Conservation (phyloP, 2,329 filamentous ascomycete genomes). For the Polychaeton citri region DNA sequence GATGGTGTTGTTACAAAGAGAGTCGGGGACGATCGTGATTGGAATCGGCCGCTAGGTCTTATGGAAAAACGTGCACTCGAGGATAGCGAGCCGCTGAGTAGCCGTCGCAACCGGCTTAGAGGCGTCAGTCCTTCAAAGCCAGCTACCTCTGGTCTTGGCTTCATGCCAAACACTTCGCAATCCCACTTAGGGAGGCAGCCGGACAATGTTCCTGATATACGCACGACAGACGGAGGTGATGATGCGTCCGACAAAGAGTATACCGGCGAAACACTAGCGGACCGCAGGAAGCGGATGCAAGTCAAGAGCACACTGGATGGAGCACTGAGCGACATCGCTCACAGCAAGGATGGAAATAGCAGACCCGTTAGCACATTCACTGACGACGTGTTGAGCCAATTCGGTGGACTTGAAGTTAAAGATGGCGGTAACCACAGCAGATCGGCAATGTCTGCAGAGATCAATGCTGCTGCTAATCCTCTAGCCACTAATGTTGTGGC, state of each 20-base stretch:
- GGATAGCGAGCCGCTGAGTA: constrained; percentile 80
- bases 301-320: constrained; percentile 38
- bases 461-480: constrained; percentile 24
- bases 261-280: constrained; percentile 54
- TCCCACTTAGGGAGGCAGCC: constrained; percentile 15
- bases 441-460: too few species aligned
- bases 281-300: constrained; percentile 52
- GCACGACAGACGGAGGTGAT: constrained; percentile 23
- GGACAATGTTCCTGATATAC: constrained; percentile 10
- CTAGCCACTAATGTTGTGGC: constrained; percentile 3
- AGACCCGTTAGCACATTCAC: constrained; percentile 48
- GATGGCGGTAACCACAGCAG: too few species aligned
- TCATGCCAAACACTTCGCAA: constrained; percentile 16
- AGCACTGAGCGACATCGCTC: constrained; percentile 23
- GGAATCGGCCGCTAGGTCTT: constrained; percentile 54
- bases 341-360: constrained; percentile 7
- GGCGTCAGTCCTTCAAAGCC: constrained; percentile 33
- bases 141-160: constrained; percentile 8
- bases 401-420: constrained; percentile 39
- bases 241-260: constrained; percentile 31
- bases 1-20: constrained; percentile 39
- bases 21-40: constrained; percentile 25
- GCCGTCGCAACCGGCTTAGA: constrained; percentile 59
- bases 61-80: constrained; percentile 75
- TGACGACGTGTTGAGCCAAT: constrained; percentile 52